Conservation (phyloP, 2,329 filamentous ascomycete genomes). For the Curvularia eragrostidis region DNA sequence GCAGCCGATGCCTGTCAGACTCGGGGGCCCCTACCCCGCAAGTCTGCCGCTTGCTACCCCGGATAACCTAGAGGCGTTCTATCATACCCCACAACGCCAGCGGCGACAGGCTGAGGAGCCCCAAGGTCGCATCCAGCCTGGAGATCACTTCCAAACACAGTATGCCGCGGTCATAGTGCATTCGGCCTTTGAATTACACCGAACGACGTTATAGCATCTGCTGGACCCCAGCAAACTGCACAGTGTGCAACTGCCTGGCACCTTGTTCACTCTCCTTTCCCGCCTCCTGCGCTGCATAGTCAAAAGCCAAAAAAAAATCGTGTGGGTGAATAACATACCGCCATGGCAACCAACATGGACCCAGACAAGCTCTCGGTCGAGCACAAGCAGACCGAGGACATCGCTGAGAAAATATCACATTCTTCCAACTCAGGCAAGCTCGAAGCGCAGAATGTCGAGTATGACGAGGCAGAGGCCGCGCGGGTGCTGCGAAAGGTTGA, state of each 20-base stretch:
- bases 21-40: slow-evolving; percentile 30
- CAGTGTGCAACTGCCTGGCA: slow-evolving; percentile 3
- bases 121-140: slow-evolving; percentile 2
- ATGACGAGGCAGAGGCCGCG: slow-evolving; percentile 36
- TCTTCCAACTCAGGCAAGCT: slow-evolving; percentile 31
- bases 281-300: background rate
- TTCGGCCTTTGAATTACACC: slow-evolving; percentile 23
- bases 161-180: slow-evolving; percentile 13
- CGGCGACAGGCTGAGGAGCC: slow-evolving; percentile 7
- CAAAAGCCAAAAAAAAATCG: background rate
- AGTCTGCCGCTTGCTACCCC: slow-evolving; percentile 23
- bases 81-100: slow-evolving; percentile 15
- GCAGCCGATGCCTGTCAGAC: slow-evolving; percentile 13
- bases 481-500: slow-evolving; percentile 48
- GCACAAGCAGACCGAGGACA: slow-evolving; percentile 31
- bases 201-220: slow-evolving; percentile 19
- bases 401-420: slow-evolving; percentile 34
- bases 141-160: slow-evolving; percentile 15
- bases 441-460: slow-evolving; percentile 34
- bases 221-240: slow-evolving; percentile 7
- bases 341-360: slow-evolving; percentile 29
- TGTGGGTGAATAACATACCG: slow-evolving; percentile 6
- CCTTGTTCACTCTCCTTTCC: background rate
- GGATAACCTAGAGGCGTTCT: slow-evolving; percentile 13
- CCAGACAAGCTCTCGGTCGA: slow-evolving; percentile 12